Base-by-base conservation (phyloP, 208 protist species). In the Crithidia expoeki region DNA sequence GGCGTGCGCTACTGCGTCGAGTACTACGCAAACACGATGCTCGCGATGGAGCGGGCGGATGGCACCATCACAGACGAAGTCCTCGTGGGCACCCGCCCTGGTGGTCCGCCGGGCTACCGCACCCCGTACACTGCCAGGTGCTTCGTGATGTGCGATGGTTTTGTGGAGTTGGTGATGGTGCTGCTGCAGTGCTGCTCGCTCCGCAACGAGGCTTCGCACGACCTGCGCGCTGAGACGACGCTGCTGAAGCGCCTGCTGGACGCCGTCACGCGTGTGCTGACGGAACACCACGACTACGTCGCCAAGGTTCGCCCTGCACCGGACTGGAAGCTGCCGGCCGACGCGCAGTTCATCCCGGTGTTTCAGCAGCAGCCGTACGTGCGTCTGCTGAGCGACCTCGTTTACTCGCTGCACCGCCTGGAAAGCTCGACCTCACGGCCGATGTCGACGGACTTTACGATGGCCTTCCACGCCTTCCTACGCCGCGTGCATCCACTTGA, bases 361-460 rank as follows among this genome's bases (percentile, higher is more conserved):
- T 99, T 99, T 75, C 94, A 98, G 78, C 99, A 99, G 90, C 89
- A 98, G 74, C 96, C 98, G 7, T 99, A 99, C 79, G 91, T 98
- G 56, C 90, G 98, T 7, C 82, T 99, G 40, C 83, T 99, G 36
- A 92, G 85, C 70, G 96, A 94, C 80, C 81, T 99, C 11, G 90
- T 99, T 10, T 66, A 85, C 53, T 93, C 92, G 40, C 79, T 98
- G 16, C 89, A 89, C 23, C 79, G 81, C 40, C 70, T 86, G 33
- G 85, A 93, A 38, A 71, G 32, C 53, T 70, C 81, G 30, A 78
- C 64, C 47, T 76, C 80, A 51, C 78, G 79, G 44, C 68, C 83
- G 33, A 84, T 81, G 71, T 84, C 83, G 19, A 74, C 84, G 16
- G 72, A 88, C 23, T 84, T 98, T 52, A 90, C 98, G 36, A 81